A percentile compares a stretch with the other conserved stretches of the same genome.
phyloP scores from a whole-genome alignment of 208 protist genomes.

The Crithidia acanthocephali region DNA sequence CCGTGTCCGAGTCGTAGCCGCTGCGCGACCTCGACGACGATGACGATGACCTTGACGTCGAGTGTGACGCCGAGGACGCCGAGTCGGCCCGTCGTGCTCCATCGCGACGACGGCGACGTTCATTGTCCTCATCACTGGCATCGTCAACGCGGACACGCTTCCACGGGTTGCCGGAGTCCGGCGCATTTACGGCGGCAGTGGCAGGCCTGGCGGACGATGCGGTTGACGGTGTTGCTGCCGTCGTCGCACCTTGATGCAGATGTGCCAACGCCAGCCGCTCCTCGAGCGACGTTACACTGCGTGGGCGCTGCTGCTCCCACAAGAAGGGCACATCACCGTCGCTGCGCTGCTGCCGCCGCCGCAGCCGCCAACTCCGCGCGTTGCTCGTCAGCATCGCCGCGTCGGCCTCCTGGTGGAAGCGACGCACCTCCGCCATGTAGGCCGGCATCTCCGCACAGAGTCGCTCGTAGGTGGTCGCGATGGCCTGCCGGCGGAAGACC shows the following conservation, averaged over 20 bases:
- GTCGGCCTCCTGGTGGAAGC: conserved; percentile 48
- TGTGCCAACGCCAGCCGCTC: conserved; percentile 37
- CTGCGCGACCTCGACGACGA: conserved; percentile 1
- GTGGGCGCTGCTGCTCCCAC: conserved; percentile 16
- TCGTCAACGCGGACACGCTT: conserved; percentile 17
- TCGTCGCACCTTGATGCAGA: conserved; percentile 4
- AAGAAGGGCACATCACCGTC: background rate
- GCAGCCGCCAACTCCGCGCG: conserved; percentile 16
- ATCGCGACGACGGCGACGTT: background rate
- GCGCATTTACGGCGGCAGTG: background rate
- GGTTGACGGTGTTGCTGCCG: background rate
- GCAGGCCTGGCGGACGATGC: background rate
- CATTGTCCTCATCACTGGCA: background rate
- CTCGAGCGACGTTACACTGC: conserved; percentile 18
- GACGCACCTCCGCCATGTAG: conserved; percentile 41
- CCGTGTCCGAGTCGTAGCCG: conserved; percentile 7
- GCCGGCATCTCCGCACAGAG: conserved; percentile 38
- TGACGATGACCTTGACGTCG: background rate
- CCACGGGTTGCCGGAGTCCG: conserved; percentile 10
- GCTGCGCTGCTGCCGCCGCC: conserved; percentile 12
- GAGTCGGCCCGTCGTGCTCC: no score
- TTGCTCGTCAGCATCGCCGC: conserved; percentile 39
- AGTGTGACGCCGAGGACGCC: background rate
- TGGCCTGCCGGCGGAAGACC: conserved; percentile 55
- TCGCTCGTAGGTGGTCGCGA: conserved; percentile 47